These are phyloP conservation scores for Penicillium janthinellum DNA, from an alignment of 2,329 filamentous ascomycete species.

Conservation along the genomic window DNA sequence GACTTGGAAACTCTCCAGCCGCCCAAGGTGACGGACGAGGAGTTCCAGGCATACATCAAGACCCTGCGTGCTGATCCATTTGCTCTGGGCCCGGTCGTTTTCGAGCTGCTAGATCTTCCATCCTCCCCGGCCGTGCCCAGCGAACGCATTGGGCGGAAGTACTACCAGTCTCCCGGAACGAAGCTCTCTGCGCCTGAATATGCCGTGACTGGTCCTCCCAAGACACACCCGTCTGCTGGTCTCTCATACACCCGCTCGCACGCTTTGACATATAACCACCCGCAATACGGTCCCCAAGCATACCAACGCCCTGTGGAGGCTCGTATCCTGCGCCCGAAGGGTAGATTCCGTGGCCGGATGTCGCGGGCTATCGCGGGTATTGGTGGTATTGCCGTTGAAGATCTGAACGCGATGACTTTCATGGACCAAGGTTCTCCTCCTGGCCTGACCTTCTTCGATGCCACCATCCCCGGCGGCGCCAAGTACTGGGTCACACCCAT, in stretches of 20 bases:
- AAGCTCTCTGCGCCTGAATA: slow-evolving; percentile 47
- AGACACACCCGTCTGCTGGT: slow-evolving; percentile 67
- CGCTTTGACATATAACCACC: slow-evolving; percentile 60
- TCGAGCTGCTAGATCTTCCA: slow-evolving; percentile 60
- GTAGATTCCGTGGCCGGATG: slow-evolving; percentile 34
- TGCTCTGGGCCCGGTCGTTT: slow-evolving; percentile 56
- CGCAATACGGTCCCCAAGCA: slow-evolving; percentile 61
- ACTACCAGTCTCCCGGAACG: slow-evolving; percentile 40
- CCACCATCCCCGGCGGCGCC: slow-evolving; percentile 51
- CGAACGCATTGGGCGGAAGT: slow-evolving; percentile 36
- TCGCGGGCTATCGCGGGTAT: slow-evolving; percentile 43
- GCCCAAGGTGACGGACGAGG: slow-evolving; percentile 44
- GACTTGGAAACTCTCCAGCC: slow-evolving; percentile 35
- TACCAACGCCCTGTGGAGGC: slow-evolving; percentile 56
- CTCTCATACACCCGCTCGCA: slow-evolving; percentile 62
- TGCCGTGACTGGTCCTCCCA: slow-evolving; percentile 53
- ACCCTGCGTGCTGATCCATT: slow-evolving; percentile 45
- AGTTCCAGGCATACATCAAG: slow-evolving; percentile 50
- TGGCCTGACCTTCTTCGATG: slow-evolving; percentile 48
- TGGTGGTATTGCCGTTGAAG: slow-evolving; percentile 46
- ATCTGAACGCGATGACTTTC: slow-evolving; percentile 39
- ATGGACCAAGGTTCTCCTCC: slow-evolving; percentile 39
- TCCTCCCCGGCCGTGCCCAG: slow-evolving; percentile 43
- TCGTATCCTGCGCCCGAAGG: slow-evolving; percentile 57
- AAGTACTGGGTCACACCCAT: slow-evolving; percentile 56